phyloP scores from a whole-genome alignment of 2,329 filamentous ascomycete species.

The Rugonectria rugulosa region DNA sequence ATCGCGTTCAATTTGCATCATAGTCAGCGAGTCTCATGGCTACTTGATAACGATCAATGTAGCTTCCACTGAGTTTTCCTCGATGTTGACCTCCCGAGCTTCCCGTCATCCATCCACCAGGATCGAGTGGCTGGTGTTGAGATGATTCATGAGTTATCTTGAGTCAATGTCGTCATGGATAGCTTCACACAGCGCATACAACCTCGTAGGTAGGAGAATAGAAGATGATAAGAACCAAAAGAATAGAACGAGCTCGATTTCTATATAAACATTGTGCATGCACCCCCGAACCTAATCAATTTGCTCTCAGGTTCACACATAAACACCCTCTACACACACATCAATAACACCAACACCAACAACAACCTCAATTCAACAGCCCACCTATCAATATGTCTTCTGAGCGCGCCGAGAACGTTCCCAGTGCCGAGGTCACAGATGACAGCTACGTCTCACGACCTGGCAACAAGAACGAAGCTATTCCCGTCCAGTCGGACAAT shows the following conservation, averaged over 20 bases:
- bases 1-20: background rate
- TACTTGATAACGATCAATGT: background rate
- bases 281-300: no score
- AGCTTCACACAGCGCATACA: no score
- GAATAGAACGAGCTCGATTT: background rate
- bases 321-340: background rate
- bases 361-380: background rate
- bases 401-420: conserved; percentile 16
- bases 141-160: conserved; percentile 30
- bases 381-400: conserved; percentile 28
- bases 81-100: background rate
- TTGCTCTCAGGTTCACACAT: no score
- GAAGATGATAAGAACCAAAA: conserved; percentile 21
- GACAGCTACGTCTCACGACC: conserved; percentile 29
- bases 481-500: conserved; percentile 31
- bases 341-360: background rate
- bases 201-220: no score
- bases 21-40: background rate
- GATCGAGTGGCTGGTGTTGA: conserved; percentile 5
- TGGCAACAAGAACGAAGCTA: conserved; percentile 28
- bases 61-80: background rate
- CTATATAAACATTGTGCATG: background rate
- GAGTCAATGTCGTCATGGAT: conserved; percentile 36
- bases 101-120: background rate
- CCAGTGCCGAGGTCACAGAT: conserved; percentile 24